These are phyloP conservation scores for Colletotrichum endophyticum DNA, from an alignment of 2,329 filamentous ascomycete species.

Conservation along the genomic window DNA sequence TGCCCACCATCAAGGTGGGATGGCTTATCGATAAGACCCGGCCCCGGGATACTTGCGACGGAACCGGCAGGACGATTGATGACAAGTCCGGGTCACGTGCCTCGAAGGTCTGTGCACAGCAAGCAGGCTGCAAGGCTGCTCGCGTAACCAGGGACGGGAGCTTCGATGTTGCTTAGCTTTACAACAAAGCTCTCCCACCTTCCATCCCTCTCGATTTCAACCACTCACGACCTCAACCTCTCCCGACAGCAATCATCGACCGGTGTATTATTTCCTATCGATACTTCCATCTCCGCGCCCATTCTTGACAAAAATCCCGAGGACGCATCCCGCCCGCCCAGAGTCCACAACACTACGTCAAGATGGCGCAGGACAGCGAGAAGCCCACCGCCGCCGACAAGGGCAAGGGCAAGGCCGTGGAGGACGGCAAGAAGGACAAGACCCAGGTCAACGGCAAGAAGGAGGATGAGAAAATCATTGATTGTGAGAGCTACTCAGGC, in stretches of 20 bases:
- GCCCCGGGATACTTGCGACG: background rate
- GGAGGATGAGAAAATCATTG: conserved; percentile 66
- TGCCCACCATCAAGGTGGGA: conserved; percentile 17
- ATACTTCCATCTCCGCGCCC: background rate
- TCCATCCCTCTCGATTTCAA: conserved; percentile 34
- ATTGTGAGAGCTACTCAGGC: conserved; percentile 32
- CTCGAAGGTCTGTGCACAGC: background rate
- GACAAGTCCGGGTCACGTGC: background rate
- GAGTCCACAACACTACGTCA: conserved; percentile 35
- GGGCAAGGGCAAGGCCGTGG: conserved; percentile 91
- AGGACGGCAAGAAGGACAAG: conserved; percentile 74
- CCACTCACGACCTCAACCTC: background rate
- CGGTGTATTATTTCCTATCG: conserved; percentile 3
- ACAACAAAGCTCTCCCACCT: conserved; percentile 39
- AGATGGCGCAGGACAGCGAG: conserved; percentile 95
- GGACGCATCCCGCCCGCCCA: conserved; percentile 27
- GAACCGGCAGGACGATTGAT: background rate
- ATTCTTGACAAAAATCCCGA: conserved; percentile 4
- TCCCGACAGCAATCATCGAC: background rate
- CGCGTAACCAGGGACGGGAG: conserved; percentile 46
- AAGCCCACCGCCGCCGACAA: conserved; percentile 85
- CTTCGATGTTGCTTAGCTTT: conserved; percentile 35
- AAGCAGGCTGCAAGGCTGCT: conserved; percentile 44
- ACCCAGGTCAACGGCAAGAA: conserved; percentile 75
- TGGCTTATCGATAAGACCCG: conserved; percentile 33